These are phyloP conservation scores for Isatis tinctoria DNA, from an alignment of 345 rosid genomes.

Conservation along the genomic window DNA sequence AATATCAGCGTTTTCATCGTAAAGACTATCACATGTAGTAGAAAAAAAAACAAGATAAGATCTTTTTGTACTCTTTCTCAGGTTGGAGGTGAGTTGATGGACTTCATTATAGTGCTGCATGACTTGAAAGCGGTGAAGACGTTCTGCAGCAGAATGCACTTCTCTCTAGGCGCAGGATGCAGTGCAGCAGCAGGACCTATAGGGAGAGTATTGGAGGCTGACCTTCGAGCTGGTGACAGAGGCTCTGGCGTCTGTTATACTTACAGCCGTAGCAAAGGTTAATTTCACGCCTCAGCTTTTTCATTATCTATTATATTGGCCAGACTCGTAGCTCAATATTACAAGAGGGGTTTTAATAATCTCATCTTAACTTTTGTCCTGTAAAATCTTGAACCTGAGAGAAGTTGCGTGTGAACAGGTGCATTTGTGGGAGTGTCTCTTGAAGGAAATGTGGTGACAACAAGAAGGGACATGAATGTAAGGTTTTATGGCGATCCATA, in stretches of 20 bases:
- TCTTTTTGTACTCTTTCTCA: conserved; percentile 16
- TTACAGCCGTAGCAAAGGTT: conserved; percentile 97
- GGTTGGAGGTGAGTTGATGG: conserved; percentile 98
- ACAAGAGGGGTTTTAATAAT: neutral
- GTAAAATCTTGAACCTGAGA: neutral
- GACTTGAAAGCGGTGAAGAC: conserved; percentile 91
- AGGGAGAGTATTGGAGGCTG: conserved; percentile 96
- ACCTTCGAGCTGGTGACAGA: conserved; percentile 87
- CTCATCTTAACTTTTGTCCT: neutral
- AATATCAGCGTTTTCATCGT: neutral
- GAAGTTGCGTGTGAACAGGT: conserved; percentile 41
- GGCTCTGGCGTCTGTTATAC: conserved; percentile 94
- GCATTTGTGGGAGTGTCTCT: conserved; percentile 96
- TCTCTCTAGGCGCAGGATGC: conserved; percentile 95
- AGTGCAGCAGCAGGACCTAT: conserved; percentile 98
- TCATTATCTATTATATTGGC: neutral
- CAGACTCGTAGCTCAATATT: neutral
- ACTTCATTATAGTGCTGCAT: conserved; percentile 82
- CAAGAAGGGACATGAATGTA: conserved; percentile 82
- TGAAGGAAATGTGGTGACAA: conserved; percentile 82
- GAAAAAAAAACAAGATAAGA: neutral
- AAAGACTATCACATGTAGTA: neutral
- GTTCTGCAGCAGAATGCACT: conserved; percentile 95
- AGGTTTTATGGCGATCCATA: conserved; percentile 92
- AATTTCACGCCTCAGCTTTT: neutral